Evolutionary conservation across 306 rosid species (phyloP), one percentile per base, ranked within the genome.

Genomic region (Corylus americana): DNA sequence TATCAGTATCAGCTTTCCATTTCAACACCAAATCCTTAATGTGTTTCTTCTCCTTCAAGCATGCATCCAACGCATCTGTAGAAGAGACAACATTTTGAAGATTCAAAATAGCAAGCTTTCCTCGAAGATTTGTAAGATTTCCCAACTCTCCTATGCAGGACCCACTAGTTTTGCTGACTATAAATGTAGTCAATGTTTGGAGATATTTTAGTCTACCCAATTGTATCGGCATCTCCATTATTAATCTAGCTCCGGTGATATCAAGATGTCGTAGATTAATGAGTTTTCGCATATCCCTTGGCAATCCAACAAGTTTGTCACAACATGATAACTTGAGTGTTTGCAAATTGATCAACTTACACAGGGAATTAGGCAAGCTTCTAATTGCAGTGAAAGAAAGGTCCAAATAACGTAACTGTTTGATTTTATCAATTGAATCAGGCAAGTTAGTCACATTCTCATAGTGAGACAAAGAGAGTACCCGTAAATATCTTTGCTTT

Each of bases 291-390:
- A 81, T 54, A 58, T 80, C 53, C 29, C 12, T 4, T 0, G 80
- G 87, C 42, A 84, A 70, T 31, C 16, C 22, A 8, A 5, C 25
- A 37, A 80, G 75, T 16, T n/a, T 0, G 2, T 7, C 4, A 67
- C 90, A 89, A 9, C 10, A 2, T 0, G 44, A 51, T 57, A 89
- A 64, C 25, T 71, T 17, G 17, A 90, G 17, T 1, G 86, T 81
- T 59, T 90, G 88, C 29, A 89, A 74, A 58, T 83, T 83, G 48
- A 61, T 71, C 17, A 85, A 71, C 11, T 10, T 12, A 35, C 87
- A 1, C 4, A 78, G 18, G 18, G 83, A 79, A 50, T 76, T 20
- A 3, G 88, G 87, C 1, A 87, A 11, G 1, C 1, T 12, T 67
- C 5, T 35, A 3, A 87, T 14, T 1, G 2, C 3, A 5, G 78